Evolutionary conservation across 2,329 filamentous ascomycete species (phyloP).

Genomic region (Diplodia seriata): DNA sequence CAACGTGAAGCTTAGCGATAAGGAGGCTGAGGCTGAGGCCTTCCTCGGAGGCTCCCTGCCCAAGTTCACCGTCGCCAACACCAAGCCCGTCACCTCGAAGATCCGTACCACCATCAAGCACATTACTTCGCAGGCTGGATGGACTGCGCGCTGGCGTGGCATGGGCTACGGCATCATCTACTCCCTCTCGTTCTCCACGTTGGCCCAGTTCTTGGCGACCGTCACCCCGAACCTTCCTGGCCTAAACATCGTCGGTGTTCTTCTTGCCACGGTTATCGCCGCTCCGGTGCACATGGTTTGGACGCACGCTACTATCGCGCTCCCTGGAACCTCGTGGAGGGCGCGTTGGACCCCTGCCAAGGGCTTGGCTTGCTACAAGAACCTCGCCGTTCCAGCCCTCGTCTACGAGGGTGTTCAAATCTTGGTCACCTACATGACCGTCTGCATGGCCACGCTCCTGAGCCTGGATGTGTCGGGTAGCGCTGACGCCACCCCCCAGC

Average conservation of each 20-base stretch:
- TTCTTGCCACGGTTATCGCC: conserved; percentile 66
- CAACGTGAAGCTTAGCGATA: conserved; percentile 49
- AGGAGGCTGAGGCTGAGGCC: conserved; percentile 44
- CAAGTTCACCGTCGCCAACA: conserved; percentile 54
- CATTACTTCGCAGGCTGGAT: conserved; percentile 69
- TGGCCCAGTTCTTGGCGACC: conserved; percentile 54
- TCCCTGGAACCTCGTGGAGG: conserved; percentile 67
- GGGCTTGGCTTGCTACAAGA: conserved; percentile 65
- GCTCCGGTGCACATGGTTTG: conserved; percentile 76
- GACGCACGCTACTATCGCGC: conserved; percentile 85
- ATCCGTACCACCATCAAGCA: conserved; percentile 66
- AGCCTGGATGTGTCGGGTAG: conserved; percentile 44
- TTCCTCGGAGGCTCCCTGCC: conserved; percentile 44
- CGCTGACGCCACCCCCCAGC: conserved; percentile 36
- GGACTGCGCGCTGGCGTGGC: conserved; percentile 73
- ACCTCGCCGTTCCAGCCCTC: conserved; percentile 72
- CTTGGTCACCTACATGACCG: conserved; percentile 62
- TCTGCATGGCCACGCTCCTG: conserved; percentile 54
- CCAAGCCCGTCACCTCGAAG: conserved; percentile 67
- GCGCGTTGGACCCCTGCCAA: conserved; percentile 67
- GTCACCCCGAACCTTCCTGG: conserved; percentile 52
- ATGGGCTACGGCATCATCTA: conserved; percentile 57
- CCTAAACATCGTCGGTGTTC: conserved; percentile 59
- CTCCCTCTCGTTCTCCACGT: conserved; percentile 45
- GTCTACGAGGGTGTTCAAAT: conserved; percentile 58